A percentile compares a stretch with the other conserved stretches of the same genome.
Conservation (phyloP, 768 basidiomycete genomes). For the Russula brevipes region DNA sequence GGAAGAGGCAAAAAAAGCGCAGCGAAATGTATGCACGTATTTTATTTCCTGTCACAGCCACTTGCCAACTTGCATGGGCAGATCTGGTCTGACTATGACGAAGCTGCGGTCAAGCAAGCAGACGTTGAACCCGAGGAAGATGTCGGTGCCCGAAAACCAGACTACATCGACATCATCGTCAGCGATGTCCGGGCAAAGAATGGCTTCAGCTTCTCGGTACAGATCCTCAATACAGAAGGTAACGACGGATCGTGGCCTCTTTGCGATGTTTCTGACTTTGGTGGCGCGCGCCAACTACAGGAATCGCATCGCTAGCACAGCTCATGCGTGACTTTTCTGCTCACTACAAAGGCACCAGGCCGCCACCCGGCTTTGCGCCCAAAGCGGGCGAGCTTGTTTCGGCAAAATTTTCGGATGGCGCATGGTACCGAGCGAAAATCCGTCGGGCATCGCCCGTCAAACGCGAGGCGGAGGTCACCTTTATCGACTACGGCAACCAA, state of each 20-base stretch:
- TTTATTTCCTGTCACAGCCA: background rate
- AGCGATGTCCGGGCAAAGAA: slow-evolving; percentile 75
- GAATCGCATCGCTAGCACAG: slow-evolving; percentile 86
- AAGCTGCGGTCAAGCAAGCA: slow-evolving; percentile 55
- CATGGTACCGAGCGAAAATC: slow-evolving; percentile 95
- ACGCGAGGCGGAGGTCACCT: slow-evolving; percentile 91
- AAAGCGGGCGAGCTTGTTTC: slow-evolving; percentile 86
- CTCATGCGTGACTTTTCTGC: slow-evolving; percentile 92
- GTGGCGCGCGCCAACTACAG: slow-evolving; percentile 35
- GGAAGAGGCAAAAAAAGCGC: slow-evolving; percentile 77
- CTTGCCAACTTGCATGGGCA: slow-evolving; percentile 30
- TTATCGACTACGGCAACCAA: slow-evolving; percentile 95
- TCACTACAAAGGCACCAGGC: slow-evolving; percentile 65
- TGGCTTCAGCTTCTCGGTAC: slow-evolving; percentile 85
- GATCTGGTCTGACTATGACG: slow-evolving; percentile 88
- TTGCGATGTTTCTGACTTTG: background rate
- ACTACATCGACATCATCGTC: slow-evolving; percentile 90
- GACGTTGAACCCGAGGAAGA: slow-evolving; percentile 45
- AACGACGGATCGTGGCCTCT: slow-evolving; percentile 17
- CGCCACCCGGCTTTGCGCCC: slow-evolving; percentile 68
- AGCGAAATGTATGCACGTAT: slow-evolving; percentile 57
- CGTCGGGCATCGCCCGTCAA: slow-evolving; percentile 81
- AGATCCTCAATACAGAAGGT: slow-evolving; percentile 90
- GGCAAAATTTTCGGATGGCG: slow-evolving; percentile 88
- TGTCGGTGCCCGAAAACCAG: slow-evolving; percentile 58